Base-by-base conservation (phyloP, 306 rosid species). In the Fragaria ananassa region DNA sequence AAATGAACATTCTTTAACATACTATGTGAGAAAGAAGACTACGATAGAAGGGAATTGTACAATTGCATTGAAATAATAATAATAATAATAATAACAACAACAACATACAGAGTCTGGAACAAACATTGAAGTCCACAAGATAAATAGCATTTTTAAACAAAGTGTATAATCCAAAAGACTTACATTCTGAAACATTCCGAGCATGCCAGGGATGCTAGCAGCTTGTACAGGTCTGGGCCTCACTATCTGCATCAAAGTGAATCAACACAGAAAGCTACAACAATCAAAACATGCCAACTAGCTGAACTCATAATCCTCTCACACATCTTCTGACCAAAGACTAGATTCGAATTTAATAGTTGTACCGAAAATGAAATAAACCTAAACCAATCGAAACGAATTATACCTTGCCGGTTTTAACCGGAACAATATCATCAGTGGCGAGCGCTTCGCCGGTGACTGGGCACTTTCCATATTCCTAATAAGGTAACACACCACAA, bases 181-280 rank as follows among this genome's bases (percentile, higher is more conserved):
- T 92, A 96, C 99, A 82, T 87, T 89, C 86, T 92, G 98, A 86
- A 96, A 93, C 97, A 96, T 91, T 81, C 96, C 97, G 23, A 96
- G 96, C 99, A 96, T 96, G 78, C 99, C 98, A 47, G 98, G 99
- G 68, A 96, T 93, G 83, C 99, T 96, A 78, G 99, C 99, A 79
- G 99, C 98, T 84, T 96, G 99, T 60, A 87, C 85, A 76, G 98
- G 98, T 81, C 98, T 86, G 72, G 99, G 99, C 90, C 90, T 90
- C 86, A 96, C 99, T 76, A 96, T 89, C 99, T 96, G 96, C 90
- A 76, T 72, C 72, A 56, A 63, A 77, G 47, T 18, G 2, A 58
- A 60, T 65, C 31, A 60, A 63, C 46, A 56, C 14, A 54, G 39
- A n/a, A 39, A 29, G 50, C 49, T 60, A 80, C 37, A 31, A 7